Percentiles rank a stretch among this genome's conserved stretches.
Conservation (phyloP, 75 land plant genomes). For the Adiantum capillusveneris region DNA sequence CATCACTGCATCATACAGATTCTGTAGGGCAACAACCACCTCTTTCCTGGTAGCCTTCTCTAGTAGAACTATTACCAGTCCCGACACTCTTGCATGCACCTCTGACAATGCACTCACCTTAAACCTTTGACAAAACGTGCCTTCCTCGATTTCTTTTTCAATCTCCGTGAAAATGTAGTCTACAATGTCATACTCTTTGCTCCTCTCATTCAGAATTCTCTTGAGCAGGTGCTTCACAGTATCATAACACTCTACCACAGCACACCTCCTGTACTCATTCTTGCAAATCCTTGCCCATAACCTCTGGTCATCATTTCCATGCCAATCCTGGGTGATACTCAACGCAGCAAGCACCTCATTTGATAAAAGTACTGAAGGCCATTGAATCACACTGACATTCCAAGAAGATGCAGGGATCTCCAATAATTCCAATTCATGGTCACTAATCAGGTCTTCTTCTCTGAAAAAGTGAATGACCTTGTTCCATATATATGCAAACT, state of each 20-base stretch:
- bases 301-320: constrained; percentile 17
- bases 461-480: constrained; percentile 24
- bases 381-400: constrained; percentile 29
- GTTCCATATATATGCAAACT: constrained; percentile 29
- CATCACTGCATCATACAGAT: constrained; percentile 25
- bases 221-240: constrained; percentile 27
- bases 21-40: constrained; percentile 31
- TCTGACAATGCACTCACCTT: constrained; percentile 14
- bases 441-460: constrained; percentile 28
- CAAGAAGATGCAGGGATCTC: constrained; percentile 25
- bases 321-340: constrained; percentile 1
- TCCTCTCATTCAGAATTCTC: constrained; percentile 14
- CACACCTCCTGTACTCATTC: constrained; percentile 31
- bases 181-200: constrained; percentile 11
- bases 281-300: constrained; percentile 27
- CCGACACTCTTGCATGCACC: constrained; percentile 18
- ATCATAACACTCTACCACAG: constrained; percentile 32
- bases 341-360: constrained; percentile 16
- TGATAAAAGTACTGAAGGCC: constrained; percentile 27
- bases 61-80: constrained; percentile 12
- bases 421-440: constrained; percentile 23
- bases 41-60: constrained; percentile 17
- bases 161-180: constrained; percentile 22
- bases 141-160: constrained; percentile 14
- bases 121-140: constrained; percentile 13